Conservation (phyloP, 495 filamentous ascomycete genomes). For the Tuber aestivum region DNA sequence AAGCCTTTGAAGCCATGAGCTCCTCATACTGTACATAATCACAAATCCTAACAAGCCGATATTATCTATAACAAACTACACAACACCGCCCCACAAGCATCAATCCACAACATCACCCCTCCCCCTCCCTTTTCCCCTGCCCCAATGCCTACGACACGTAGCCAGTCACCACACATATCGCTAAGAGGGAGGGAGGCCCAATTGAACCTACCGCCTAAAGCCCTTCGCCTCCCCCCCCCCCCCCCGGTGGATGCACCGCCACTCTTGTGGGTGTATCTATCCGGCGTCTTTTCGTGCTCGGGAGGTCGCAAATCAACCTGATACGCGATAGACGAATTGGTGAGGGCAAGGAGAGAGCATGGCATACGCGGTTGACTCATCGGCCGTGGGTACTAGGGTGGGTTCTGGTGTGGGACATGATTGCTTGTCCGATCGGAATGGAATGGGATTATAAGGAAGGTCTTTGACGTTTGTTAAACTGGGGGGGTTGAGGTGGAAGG, state of each 20-base stretch:
- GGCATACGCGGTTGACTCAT: conserved; percentile 1
- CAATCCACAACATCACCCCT: background rate
- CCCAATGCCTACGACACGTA: background rate
- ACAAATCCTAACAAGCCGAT: background rate
- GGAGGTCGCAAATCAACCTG: background rate
- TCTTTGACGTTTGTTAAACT: background rate
- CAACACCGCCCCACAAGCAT: no score
- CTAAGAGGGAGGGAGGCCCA: background rate
- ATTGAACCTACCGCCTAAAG: background rate
- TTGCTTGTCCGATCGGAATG: background rate
- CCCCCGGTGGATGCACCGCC: background rate
- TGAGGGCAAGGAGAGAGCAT: background rate
- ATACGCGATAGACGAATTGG: background rate
- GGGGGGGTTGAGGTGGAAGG: background rate
- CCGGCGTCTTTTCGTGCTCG: background rate
- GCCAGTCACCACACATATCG: background rate
- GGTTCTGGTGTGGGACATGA: background rate
- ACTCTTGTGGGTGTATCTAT: background rate
- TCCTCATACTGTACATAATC: background rate
- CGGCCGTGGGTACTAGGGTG: background rate
- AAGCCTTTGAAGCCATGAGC: background rate
- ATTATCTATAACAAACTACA: no score
- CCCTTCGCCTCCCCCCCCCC: background rate
- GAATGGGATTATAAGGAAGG: background rate
- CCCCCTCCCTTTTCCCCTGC: background rate